Evolutionary conservation across 2,329 filamentous ascomycete species (phyloP), one percentile per base, ranked within the genome.

Genomic region (Ceratocystis cubensis): DNA sequence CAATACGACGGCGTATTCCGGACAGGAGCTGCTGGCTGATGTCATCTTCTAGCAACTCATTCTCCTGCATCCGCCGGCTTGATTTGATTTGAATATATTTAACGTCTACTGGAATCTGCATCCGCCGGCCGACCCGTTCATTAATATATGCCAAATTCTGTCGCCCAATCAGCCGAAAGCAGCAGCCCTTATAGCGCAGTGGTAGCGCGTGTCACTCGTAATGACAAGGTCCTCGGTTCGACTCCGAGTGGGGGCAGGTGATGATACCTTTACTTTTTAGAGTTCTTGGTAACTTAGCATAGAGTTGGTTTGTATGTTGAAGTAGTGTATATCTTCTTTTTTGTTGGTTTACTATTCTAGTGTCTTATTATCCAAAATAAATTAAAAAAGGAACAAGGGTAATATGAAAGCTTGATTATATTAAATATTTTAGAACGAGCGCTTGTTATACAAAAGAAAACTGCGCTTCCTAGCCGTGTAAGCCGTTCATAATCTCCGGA

Each of bases 401-500:
- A 13, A 10, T 41, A 13, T 3, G 8, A 41, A 41, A 41, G 37
- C 37, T 41, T 46, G 6, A 20, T 61, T 28, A 50, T 37, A 50
- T 33, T 50, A 65, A 17, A 25, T 17, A 44, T 22, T 37, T 41
- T 28, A 44, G 56, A n/a, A n/a, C 7, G 30, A 22, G 46, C 46
- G 45, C n/a, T 25, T 17, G 15, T 50, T 61, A 17, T 46, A 41
- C 10, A 44, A 57, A n/a, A 41, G 20, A 17, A 28, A 46, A 20
- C 46, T 6, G 20, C 3, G 30, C 13, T 53, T 10, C n/a, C 64
- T 70, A 84, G n/a, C 81, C 82, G 72, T 88, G 86, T 68, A 94
- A 89, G 25, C 88, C 86, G 72, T 88, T 79, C 77, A 94, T 89
- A 3, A 96, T 87, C 69, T 88, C 84, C 6, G 92, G 92, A 73